These are phyloP conservation scores for Hsuehochloa calcarea DNA, from an alignment of 176 grass and related monocot genomes.

Conservation along the genomic window DNA sequence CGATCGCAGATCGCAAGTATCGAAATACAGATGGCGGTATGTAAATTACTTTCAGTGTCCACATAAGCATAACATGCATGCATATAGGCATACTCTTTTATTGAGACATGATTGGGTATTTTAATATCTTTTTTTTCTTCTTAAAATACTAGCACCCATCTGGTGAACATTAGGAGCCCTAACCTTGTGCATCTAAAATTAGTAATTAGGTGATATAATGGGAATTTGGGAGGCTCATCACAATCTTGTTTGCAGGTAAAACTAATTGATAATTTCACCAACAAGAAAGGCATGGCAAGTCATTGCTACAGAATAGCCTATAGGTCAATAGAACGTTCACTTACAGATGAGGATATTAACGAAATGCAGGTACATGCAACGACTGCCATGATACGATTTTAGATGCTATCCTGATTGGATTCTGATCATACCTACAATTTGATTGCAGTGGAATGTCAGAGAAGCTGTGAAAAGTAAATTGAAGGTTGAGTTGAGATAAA, in stretches of 20 bases:
- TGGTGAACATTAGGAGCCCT: neutral
- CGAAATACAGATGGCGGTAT: too few species aligned
- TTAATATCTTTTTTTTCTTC: neutral
- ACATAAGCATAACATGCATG: neutral
- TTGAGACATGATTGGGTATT: neutral
- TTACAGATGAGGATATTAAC: slow-evolving; percentile 92
- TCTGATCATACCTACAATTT: slow-evolving; percentile 34
- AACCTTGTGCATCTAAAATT: neutral
- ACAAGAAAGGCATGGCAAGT: slow-evolving; percentile 98
- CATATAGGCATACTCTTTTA: neutral
- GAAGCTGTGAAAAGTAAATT: slow-evolving; percentile 86
- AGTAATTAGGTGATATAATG: slow-evolving; percentile 1
- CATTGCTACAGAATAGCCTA: slow-evolving; percentile 95
- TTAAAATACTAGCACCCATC: neutral
- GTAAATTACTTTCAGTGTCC: neutral
- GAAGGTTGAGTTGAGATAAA: slow-evolving; percentile 75
- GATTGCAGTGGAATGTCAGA: slow-evolving; percentile 74
- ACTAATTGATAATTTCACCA: slow-evolving; percentile 94
- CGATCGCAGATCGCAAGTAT: too few species aligned
- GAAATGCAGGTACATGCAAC: slow-evolving; percentile 60
- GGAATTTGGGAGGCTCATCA: neutral
- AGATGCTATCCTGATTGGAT: neutral
- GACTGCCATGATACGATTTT: neutral
- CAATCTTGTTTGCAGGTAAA: slow-evolving; percentile 54
- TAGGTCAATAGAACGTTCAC: slow-evolving; percentile 86